Percentiles rank a stretch among this genome's conserved stretches.
Conservation (phyloP, 331 rosid genomes). For the Saraca asoca region DNA sequence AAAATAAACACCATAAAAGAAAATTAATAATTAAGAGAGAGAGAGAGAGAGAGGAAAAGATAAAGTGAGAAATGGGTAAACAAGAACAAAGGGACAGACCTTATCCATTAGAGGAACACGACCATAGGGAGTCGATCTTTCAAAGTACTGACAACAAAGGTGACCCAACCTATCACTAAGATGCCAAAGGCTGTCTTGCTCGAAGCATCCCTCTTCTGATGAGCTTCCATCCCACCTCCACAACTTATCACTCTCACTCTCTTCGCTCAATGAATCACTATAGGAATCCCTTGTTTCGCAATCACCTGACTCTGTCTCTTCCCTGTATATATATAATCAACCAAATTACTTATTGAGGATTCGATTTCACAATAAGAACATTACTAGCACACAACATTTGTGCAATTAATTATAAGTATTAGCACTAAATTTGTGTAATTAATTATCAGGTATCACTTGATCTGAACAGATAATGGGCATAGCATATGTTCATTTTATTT, state of each 20-base stretch:
- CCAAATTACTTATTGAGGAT: too few species aligned
- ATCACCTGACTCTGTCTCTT: conserved; percentile 77
- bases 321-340: conserved; percentile 46
- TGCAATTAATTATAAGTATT: too few species aligned
- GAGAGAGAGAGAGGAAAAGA: neutral
- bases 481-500: too few species aligned
- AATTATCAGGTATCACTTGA: too few species aligned
- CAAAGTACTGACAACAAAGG: conserved; percentile 78
- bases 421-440: too few species aligned
- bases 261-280: conserved; percentile 81
- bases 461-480: too few species aligned
- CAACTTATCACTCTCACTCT: conserved; percentile 77
- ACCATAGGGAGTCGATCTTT: conserved; percentile 90
- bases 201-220: conserved; percentile 84
- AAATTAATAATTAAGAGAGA: neutral
- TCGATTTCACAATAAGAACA: too few species aligned
- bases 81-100: conserved; percentile 45
- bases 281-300: conserved; percentile 81
- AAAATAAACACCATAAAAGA: neutral
- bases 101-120: conserved; percentile 98
- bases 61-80: conserved; percentile 24
- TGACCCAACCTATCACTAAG: conserved; percentile 73
- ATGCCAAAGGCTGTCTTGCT: conserved; percentile 62
- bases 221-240: conserved; percentile 96
- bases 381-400: too few species aligned